phyloP scores from a whole-genome alignment of 805 yeast genomes.

The Sungouiella blattae region DNA sequence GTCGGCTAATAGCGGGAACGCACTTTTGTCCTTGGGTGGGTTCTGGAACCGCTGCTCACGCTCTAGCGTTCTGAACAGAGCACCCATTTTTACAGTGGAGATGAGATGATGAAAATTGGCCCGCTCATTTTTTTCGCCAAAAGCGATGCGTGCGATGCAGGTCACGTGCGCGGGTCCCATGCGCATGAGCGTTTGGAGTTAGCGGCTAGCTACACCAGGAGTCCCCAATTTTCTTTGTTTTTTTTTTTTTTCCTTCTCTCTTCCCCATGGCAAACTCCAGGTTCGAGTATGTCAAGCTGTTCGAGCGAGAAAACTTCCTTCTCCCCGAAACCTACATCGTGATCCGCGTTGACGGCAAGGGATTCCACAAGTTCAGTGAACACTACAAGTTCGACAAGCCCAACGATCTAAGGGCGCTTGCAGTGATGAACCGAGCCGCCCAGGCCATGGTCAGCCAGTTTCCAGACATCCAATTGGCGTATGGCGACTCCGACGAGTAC shows the following conservation, averaged over 20 bases:
- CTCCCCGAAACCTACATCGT: slow-evolving; percentile 81
- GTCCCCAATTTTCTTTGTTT: background rate
- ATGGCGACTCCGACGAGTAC: slow-evolving; percentile 95
- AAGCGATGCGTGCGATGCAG: no score
- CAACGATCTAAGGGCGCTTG: slow-evolving; percentile 74
- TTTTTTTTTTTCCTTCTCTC: no score
- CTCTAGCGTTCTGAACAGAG: slow-evolving; percentile 77
- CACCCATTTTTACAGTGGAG: slow-evolving; percentile 33
- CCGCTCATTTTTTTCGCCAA: background rate
- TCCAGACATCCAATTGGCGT: slow-evolving; percentile 75
- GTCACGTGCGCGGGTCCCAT: background rate
- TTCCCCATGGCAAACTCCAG: slow-evolving; percentile 73
- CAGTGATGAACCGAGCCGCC: slow-evolving; percentile 82
- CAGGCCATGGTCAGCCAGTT: slow-evolving; percentile 55
- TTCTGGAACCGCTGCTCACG: slow-evolving; percentile 80
- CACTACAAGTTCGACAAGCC: slow-evolving; percentile 80
- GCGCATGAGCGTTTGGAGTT: no score
- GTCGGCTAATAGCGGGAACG: slow-evolving; percentile 76
- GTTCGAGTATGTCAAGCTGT: slow-evolving; percentile 80
- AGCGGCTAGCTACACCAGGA: background rate
- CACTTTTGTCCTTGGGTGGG: slow-evolving; percentile 85
- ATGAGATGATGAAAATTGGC: background rate
- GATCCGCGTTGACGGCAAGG: slow-evolving; percentile 87
- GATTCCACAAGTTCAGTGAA: slow-evolving; percentile 82
- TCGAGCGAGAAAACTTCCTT: slow-evolving; percentile 69